Evolutionary conservation across 148 eudicot species (phyloP).

Genomic region (Heliosperma pusillum): DNA sequence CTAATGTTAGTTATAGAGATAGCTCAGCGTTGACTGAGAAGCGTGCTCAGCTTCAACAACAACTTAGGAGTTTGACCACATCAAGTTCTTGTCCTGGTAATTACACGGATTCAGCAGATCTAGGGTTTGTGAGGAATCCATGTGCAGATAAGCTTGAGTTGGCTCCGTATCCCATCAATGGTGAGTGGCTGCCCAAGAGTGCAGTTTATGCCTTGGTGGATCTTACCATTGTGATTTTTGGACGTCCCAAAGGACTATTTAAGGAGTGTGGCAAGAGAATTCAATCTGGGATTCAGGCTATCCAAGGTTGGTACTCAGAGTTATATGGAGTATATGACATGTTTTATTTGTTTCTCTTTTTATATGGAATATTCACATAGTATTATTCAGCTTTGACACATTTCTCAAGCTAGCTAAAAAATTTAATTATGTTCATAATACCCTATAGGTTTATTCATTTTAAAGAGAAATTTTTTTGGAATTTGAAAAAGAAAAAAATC

Average conservation of each 20-base stretch:
- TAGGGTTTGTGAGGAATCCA: conserved; percentile 55
- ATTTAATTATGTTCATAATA: not conserved
- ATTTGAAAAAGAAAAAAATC: too few relatives aligned
- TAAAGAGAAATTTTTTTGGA: not conserved
- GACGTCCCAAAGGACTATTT: conserved; percentile 90
- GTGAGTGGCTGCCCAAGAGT: conserved; percentile 96
- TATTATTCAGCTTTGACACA: not conserved
- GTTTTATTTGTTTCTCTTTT: not conserved
- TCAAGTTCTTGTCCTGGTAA: conserved; percentile 36
- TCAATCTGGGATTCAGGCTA: conserved; percentile 68
- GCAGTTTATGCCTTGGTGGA: conserved; percentile 92
- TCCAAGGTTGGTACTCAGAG: conserved; percentile 52
- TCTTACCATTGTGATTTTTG: conserved; percentile 70
- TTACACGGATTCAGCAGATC: conserved; percentile 49
- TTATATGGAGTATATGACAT: not conserved
- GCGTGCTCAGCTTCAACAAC: conserved; percentile 64
- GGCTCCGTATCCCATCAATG: conserved; percentile 90
- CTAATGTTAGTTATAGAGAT: conserved; percentile 54
- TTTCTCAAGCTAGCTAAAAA: not conserved
- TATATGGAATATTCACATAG: not conserved
- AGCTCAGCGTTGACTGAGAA: conserved; percentile 49
- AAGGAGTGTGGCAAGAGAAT: conserved; percentile 89
- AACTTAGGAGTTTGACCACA: conserved; percentile 41
- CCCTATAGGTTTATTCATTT: not conserved
- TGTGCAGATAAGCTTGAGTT: conserved; percentile 71